Base-by-base conservation (phyloP, 108 stramenopile genomes). In the Stephanodiscus minutulus region DNA sequence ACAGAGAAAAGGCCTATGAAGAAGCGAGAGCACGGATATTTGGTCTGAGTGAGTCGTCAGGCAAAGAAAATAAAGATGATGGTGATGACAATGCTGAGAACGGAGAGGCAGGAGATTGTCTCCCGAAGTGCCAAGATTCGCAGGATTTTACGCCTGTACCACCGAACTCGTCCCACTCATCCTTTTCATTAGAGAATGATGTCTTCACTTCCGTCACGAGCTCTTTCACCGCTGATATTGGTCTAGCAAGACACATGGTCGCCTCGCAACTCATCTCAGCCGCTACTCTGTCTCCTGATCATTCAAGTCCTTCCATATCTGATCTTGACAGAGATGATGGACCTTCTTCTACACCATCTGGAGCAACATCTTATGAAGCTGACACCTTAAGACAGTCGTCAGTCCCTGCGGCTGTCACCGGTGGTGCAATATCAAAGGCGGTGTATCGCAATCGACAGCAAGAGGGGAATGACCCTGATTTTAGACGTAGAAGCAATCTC, bases 21-120 rank as follows among this genome's bases (percentile, higher is more conserved):
- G 95, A 94, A 81, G 94, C 93, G 9, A 62, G 96, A 46, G 96
- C 96, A 13, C 81, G 96, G 6, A 97, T 96, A 63, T 96, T 97
- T 78, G 80, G 77, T 46, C 48, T 83, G 20, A 77, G 77, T 18
- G 56, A 69, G 3, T 56, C 39, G 48, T 53, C 52, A 12, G 53
- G 37, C 27, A 66, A 64, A 24, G 66, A 61, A 33, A 63, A 49
- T 33, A 63, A 41, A 63, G 15, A 29, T 56, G 74, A 49, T 28
- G 41, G 47, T 37, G 10, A 27, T 43, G 49, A 52, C n/a, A 49
- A 63, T 63, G 63, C 21, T 9, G 61, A 36, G 41, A 43, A 29
- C 3, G 48, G 17, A 20, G 41, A 56, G 28, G 20, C 46, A 21
- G 13, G 7, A 13, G 39, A 36, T 25, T 36, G 20, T 57, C 11